A percentile compares a stretch with the other conserved stretches of the same genome.
phyloP scores from a whole-genome alignment of 2,329 filamentous ascomycete species.

The Fusarium verticillioides region DNA sequence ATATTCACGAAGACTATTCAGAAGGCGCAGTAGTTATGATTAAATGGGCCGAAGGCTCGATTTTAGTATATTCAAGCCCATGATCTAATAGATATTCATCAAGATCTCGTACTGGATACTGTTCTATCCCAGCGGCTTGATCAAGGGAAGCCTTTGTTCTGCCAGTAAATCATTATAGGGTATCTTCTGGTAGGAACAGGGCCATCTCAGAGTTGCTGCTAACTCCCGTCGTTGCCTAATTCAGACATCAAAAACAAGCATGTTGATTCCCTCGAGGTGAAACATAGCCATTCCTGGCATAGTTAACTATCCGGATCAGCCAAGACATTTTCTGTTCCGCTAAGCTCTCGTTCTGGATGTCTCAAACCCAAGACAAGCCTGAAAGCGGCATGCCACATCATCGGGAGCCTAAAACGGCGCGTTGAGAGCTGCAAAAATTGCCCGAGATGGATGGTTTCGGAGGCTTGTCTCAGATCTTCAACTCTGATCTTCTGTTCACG shows the following conservation, averaged over 20 bases:
- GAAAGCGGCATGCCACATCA: constrained; percentile 3
- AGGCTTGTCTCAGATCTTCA: background rate
- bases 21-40: background rate
- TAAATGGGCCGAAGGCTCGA: background rate
- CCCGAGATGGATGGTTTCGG: constrained; percentile 14
- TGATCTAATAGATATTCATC: background rate
- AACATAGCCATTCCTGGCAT: constrained; percentile 12
- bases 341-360: background rate
- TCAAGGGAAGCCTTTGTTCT: background rate
- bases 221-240: background rate
- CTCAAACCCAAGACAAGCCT: background rate
- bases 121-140: background rate
- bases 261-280: background rate
- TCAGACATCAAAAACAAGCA: background rate
- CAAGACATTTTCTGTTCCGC: background rate
- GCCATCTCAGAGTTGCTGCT: background rate
- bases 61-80: background rate
- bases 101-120: too few species aligned
- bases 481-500: constrained; percentile 4
- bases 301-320: too few species aligned
- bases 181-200: background rate
- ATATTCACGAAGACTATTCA: background rate
- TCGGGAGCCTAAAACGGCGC: background rate
- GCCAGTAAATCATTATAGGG: background rate
- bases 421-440: background rate